Evolutionary conservation across 2,329 filamentous ascomycete species (phyloP), one percentile per base, ranked within the genome.

Genomic region (Ploettnerulaceae sp.): DNA sequence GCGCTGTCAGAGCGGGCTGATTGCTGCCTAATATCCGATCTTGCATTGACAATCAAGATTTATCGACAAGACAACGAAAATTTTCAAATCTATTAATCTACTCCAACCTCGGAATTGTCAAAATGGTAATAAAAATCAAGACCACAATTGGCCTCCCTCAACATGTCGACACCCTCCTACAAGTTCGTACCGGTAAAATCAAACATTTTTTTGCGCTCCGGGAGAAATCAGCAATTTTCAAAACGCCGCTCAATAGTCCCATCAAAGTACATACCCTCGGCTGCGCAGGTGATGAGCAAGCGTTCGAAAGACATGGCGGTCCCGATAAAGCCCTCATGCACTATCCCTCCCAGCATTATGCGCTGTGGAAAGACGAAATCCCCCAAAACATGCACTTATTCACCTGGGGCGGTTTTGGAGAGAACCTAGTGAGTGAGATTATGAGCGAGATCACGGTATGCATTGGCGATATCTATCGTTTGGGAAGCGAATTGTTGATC

Each of bases 361-460:
- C 66, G 0, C 55, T 64, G 7, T 83, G 80, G 79, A 67, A 64
- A 24, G 52, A 61, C 2, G 74, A 78, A 29, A 69, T 75, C 37
- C 79, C 79, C 0, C 60, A 67, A 0, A 72, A 71, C 1, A 69
- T 71, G 1, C 65, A 71, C 4, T 66, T 69, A 2, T 82, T 83
- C 55, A 63, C 66, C 3, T 71, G 72, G 0, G 80, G 80, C 1
- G 77, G 71, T 0, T 84, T 83, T 49, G 80, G 80, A 5, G 80
- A 84, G 64, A 84, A 84, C 55, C 66, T 84, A 2, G 77, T 81
- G 36, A 74, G 69, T 1, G 62, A 64, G 1, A 66, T 67, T 24
- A 72, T 81, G 66, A 81, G 78, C 53, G 81, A 84, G 63, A 69
- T 70, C 21, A 83, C 77, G 49, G 65, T 83, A 1, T 83, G 80